phyloP scores from a whole-genome alignment of 352 stramenopile species.

The Globisporangium sylvaticum region DNA sequence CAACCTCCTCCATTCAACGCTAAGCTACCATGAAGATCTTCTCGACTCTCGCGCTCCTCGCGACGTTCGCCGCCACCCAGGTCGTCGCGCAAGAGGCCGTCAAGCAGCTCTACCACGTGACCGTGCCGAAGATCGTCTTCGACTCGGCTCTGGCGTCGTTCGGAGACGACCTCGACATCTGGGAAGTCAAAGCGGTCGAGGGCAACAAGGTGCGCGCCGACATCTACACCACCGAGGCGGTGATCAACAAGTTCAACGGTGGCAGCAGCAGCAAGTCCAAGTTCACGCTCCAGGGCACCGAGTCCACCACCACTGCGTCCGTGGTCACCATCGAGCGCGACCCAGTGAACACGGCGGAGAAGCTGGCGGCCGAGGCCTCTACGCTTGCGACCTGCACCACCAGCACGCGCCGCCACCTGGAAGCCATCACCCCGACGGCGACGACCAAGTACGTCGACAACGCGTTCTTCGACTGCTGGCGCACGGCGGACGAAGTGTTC shows the following conservation, averaged over 20 bases:
- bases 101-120: slow-evolving; percentile 33
- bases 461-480: slow-evolving; percentile 33
- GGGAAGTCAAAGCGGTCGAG: background rate
- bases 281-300: background rate
- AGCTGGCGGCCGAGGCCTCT: background rate
- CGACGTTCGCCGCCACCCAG: slow-evolving; percentile 15
- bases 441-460: slow-evolving; percentile 14
- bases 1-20: background rate
- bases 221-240: slow-evolving; percentile 7
- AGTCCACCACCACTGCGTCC: background rate
- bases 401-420: slow-evolving; percentile 7
- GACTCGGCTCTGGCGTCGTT: background rate
- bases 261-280: background rate
- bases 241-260: slow-evolving; percentile 6
- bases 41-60: slow-evolving; percentile 14
- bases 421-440: background rate
- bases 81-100: slow-evolving; percentile 18
- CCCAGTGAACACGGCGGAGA: slow-evolving; percentile 1
- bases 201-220: slow-evolving; percentile 3
- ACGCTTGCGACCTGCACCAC: slow-evolving; percentile 5
- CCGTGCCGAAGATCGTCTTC: slow-evolving; percentile 22
- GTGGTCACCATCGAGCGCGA: background rate
- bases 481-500: slow-evolving; percentile 20
- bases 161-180: slow-evolving; percentile 12
- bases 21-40: slow-evolving; percentile 25